Conservation (phyloP, 441 rosid genomes). For the Jatropha multifida region DNA sequence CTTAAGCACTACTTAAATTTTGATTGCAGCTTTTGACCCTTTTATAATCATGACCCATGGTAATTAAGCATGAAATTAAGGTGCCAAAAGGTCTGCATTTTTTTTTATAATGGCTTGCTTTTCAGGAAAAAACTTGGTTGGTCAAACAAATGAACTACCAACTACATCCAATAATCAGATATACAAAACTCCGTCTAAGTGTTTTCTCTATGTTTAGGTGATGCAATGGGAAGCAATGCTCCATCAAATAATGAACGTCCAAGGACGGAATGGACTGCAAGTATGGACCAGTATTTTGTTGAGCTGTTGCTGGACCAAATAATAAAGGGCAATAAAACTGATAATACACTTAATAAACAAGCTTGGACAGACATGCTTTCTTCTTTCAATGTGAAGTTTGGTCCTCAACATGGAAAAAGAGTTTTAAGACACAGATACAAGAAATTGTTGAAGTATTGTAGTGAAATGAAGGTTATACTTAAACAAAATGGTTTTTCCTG, state of each 20-base stretch:
- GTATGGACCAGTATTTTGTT: conserved; percentile 74
- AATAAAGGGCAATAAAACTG: conserved; percentile 61
- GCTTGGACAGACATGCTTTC: conserved; percentile 82
- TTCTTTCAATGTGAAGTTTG: conserved; percentile 64
- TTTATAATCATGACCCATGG: neutral
- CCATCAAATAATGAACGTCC: conserved; percentile 44
- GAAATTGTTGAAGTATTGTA: conserved; percentile 62
- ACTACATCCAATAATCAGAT: neutral
- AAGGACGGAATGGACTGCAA: conserved; percentile 72
- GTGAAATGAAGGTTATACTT: conserved; percentile 51
- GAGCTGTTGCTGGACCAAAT: conserved; percentile 81
- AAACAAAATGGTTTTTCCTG: conserved; percentile 67
- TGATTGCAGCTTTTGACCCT: neutral
- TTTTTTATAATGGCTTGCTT: neutral
- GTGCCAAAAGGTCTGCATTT: neutral
- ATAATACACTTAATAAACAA: conserved; percentile 59
- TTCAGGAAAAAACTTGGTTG: neutral
- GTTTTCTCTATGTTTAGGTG: conserved; percentile 44
- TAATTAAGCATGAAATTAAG: neutral
- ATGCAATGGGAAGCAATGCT: conserved; percentile 33
- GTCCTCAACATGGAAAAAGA: conserved; percentile 69
- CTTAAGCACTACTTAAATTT: neutral
- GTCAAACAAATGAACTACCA: conserved; percentile 4
- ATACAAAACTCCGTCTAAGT: conserved; percentile 1
- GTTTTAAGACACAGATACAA: conserved; percentile 78